Evolutionary conservation across 306 rosid genomes (phyloP), one percentile per base, ranked within the genome.

Genomic region (Luffa aegyptiaca): DNA sequence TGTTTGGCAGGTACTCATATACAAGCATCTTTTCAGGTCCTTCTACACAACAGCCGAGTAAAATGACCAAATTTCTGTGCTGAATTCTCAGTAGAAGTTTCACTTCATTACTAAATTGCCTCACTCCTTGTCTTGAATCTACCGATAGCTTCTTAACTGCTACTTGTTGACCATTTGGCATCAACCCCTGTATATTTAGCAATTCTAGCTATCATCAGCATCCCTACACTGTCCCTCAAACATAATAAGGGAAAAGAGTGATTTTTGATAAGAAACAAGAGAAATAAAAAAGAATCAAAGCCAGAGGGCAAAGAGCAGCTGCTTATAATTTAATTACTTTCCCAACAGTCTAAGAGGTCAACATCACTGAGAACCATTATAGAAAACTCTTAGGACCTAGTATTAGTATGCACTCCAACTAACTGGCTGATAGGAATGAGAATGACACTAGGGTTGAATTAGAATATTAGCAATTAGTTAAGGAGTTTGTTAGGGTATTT

Each of bases 21-120:
- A 94, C 94, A 81, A 94, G 96, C 97, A 94, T 94, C 86, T 94
- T 94, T 82, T 94, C 97, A 21, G 96, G 93, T 58, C 96, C 98
- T 89, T 94, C 96, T 14, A 88, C 87, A 80, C 97, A 94, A 52
- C 98, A 94, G 36, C 98, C 98, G 18, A 89, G 62, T 64, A 94
- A 83, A 4, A 66, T 87, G 51, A 94, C 96, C 87, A 94, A 82
- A 84, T 94, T 92, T 82, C 84, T 88, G 86, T 94, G 98, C 88
- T 94, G 98, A 83, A 88, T 79, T 86, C 72, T 90, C 9, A 92
- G 90, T 75, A 94, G 81, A 82, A 94, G 86, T 80, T 82, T 86
- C 79, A 92, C 93, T 86, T 94, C 98, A 76, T 94, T 94, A 26
- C 90, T 92, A 81, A 94, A 94, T 82, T 94, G 97, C 80, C 77